These are phyloP conservation scores for Penstemon barbatus DNA, from an alignment of 257 asterid species.

Conservation along the genomic window DNA sequence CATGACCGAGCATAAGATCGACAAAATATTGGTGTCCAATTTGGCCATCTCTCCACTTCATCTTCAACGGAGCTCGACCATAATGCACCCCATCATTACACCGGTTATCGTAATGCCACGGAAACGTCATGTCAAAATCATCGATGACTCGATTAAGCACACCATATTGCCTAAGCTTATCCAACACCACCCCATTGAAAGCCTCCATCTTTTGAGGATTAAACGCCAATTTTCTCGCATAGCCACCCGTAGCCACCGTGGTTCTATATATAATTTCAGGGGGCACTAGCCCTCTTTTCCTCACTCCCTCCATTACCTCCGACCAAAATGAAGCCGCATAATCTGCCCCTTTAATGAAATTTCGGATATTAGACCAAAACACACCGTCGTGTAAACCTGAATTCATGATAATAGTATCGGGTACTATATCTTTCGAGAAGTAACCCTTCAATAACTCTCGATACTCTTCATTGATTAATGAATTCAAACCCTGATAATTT, in stretches of 20 bases:
- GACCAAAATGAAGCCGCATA: conserved; percentile 80
- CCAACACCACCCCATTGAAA: conserved; percentile 78
- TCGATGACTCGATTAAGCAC: conserved; percentile 58
- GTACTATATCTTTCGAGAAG: conserved; percentile 52
- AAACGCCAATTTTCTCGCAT: conserved; percentile 62
- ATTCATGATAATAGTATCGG: conserved; percentile 82
- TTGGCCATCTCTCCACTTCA: conserved; percentile 79
- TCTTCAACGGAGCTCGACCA: conserved; percentile 80
- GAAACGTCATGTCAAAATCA: conserved; percentile 85
- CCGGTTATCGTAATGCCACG: conserved; percentile 92
- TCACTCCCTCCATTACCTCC: conserved; percentile 47
- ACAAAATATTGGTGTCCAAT: conserved; percentile 94
- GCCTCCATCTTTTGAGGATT: conserved; percentile 98
- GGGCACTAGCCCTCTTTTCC: conserved; percentile 41
- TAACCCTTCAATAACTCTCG: conserved; percentile 48
- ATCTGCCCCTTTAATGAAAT: conserved; percentile 56
- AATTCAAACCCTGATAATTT: conserved; percentile 74
- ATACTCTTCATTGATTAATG: conserved; percentile 50
- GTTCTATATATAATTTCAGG: conserved; percentile 75
- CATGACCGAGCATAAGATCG: conserved; percentile 92
- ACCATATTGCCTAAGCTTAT: conserved; percentile 60
- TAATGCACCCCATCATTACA: conserved; percentile 94
- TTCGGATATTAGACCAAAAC: conserved; percentile 57
- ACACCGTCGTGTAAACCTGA: conserved; percentile 90
- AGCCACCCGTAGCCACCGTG: conserved; percentile 83